Evolutionary conservation across 257 asterid genomes (phyloP).

Genomic region (Agastache rugosa): DNA sequence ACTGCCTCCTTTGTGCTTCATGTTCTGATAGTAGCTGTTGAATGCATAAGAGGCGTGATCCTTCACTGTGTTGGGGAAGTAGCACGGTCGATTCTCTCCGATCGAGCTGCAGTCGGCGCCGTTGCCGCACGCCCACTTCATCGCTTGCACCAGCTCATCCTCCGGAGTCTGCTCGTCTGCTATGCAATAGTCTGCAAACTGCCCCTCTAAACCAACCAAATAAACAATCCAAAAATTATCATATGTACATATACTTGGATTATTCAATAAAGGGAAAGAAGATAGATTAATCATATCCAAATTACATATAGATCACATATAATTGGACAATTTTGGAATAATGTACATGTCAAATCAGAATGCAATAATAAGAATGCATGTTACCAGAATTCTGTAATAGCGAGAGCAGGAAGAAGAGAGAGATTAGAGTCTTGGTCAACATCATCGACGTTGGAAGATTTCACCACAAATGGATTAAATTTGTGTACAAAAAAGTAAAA

Average conservation of each 20-base stretch:
- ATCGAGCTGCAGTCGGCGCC: constrained; percentile 77
- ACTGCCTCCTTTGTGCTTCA: constrained; percentile 67
- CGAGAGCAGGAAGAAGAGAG: constrained; percentile 46
- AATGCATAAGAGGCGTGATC: constrained; percentile 85
- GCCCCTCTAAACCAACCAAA: constrained; percentile 50
- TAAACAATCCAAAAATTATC: too few relatives aligned
- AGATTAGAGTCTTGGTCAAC: constrained; percentile 43
- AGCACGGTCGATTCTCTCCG: constrained; percentile 51
- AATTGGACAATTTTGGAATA: too few relatives aligned
- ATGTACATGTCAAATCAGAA: background rate
- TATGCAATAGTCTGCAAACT: constrained; percentile 76
- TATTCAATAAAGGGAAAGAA: too few relatives aligned
- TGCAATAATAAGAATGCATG: too few relatives aligned
- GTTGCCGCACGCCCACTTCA: constrained; percentile 79
- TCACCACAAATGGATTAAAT: constrained; percentile 3
- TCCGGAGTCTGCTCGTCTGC: constrained; percentile 85
- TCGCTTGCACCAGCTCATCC: constrained; percentile 56
- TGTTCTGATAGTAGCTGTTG: constrained; percentile 83
- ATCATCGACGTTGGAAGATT: constrained; percentile 25
- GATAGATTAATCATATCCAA: too few relatives aligned
- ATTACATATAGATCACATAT: too few relatives aligned
- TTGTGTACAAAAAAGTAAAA: background rate
- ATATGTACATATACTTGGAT: too few relatives aligned
- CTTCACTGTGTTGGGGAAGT: constrained; percentile 55
- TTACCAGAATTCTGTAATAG: constrained; percentile 50